Evolutionary conservation across 2,329 filamentous ascomycete species (phyloP), one percentile per base, ranked within the genome.

Genomic region (Dactylellina sp.): DNA sequence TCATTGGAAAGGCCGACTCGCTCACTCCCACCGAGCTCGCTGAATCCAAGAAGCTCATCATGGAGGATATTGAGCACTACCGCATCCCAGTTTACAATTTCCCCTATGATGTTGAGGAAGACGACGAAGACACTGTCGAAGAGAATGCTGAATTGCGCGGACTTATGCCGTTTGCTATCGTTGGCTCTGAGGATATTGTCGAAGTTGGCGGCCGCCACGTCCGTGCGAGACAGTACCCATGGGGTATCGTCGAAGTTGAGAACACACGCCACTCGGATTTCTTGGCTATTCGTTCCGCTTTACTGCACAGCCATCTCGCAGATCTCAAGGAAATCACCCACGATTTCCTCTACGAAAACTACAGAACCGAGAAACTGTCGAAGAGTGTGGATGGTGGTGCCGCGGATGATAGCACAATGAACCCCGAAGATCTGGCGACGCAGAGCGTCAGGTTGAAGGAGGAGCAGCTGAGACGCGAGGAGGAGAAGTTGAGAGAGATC

Each of bases 1-100:
- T 99, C 79, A 97, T 99, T 82, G 95, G 95, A 81, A 97, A 97
- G 83, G 95, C 95, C 81, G 95, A 99, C 82, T 96, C 95, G 20
- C 89, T 99, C 76, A 99, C 95, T 65, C 95, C 95, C 40, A 90
- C 92, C 78, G 95, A 99, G 85, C 87, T 99, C 76, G 95, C 95
- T 78, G 95, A 99, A 84, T 98, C 94, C 78, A 99, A 99, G 89
- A 99, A 98, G 87, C 88, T 99, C 75, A 93, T 99, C 81, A 99
- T 99, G 95, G 95, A 99, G 86, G 95, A 99, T 82, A 99, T 99
- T 79, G 95, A 99, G 84, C 95, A 99, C 84, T 99, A 99, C 86
- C 91, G 95, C 81, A 99, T 99, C 79, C 95, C 95, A 50, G 94
- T 99, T 77, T 99, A 99, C 88, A 99, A 99, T 88, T 99, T 99